Conservation (phyloP, 2,329 filamentous ascomycete genomes). For the Truncatella angustata region DNA sequence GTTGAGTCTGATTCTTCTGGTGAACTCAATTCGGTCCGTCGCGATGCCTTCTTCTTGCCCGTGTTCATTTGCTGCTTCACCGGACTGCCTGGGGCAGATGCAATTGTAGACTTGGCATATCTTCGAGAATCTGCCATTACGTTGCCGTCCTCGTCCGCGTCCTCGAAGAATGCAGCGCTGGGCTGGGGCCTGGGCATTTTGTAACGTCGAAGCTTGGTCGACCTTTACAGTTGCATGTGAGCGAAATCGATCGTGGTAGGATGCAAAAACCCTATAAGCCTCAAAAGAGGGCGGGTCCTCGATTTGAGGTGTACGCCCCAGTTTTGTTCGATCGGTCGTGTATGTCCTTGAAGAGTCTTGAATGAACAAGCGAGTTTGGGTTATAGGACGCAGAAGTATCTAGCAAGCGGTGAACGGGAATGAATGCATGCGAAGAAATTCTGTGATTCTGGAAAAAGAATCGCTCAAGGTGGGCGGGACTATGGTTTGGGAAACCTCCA, state of each 20-base stretch:
- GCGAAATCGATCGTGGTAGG: neutral
- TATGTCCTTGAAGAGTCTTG: neutral
- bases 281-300: neutral
- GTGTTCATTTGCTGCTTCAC: conserved; percentile 32
- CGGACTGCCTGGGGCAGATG: neutral
- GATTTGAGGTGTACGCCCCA: neutral
- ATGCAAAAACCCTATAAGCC: neutral
- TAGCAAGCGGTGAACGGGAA: no score
- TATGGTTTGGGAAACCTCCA: neutral
- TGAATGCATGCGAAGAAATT: neutral
- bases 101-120: neutral
- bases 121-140: neutral
- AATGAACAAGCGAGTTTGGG: no score
- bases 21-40: conserved; percentile 35
- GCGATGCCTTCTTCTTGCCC: conserved; percentile 43
- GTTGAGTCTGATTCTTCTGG: conserved; percentile 29
- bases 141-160: conserved; percentile 3
- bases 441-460: no score
- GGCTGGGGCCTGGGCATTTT: neutral
- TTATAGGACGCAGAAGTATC: no score
- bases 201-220: neutral
- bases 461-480: neutral
- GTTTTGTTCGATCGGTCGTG: neutral
- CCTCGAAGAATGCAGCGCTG: neutral
- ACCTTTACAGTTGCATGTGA: neutral